These are phyloP conservation scores for Sporisorium reilianum DNA, from an alignment of 1,284 basidiomycete species.

Conservation along the genomic window DNA sequence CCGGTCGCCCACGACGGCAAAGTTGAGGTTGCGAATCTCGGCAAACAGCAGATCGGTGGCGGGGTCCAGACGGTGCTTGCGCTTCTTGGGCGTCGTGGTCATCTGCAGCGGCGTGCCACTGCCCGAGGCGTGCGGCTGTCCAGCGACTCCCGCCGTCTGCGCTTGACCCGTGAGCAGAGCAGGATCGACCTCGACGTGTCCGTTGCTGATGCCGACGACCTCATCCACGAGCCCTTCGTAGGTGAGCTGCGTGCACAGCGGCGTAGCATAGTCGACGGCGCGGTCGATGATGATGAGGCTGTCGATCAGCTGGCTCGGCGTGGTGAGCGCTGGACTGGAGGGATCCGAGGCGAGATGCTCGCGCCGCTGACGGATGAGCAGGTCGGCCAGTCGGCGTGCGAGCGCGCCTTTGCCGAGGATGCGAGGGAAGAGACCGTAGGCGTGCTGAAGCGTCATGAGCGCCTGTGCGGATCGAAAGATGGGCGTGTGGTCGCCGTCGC, in stretches of 20 bases:
- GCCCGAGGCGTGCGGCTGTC: constrained; percentile 38
- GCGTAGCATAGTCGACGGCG: constrained; percentile 93
- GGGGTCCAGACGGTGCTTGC: constrained; percentile 82
- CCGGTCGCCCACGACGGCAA: constrained; percentile 87
- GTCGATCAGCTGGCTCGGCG: constrained; percentile 75
- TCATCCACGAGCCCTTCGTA: constrained; percentile 98
- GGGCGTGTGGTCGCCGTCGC: constrained; percentile 94
- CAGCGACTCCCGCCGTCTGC: constrained; percentile 22
- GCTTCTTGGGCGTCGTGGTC: constrained; percentile 49
- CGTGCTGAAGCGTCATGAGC: constrained; percentile 83
- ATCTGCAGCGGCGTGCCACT: constrained; percentile 51
- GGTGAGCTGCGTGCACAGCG: constrained; percentile 93
- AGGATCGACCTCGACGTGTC: constrained; percentile 89
- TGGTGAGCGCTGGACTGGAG: constrained; percentile 59
- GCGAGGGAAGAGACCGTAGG: constrained; percentile 90
- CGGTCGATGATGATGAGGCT: constrained; percentile 90
- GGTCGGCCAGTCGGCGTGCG: constrained; percentile 79
- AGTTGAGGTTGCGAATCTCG: constrained; percentile 91
- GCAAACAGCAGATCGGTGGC: constrained; percentile 83
- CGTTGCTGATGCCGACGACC: constrained; percentile 87
- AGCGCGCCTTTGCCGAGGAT: constrained; percentile 93
- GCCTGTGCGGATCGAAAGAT: constrained; percentile 90
- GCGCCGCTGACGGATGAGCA: constrained; percentile 77
- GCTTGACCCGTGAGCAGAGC: constrained; percentile 75
- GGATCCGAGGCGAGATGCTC: constrained; percentile 69